Evolutionary conservation across 257 asterid genomes (phyloP).

Genomic region (Forsythia suspensa): DNA sequence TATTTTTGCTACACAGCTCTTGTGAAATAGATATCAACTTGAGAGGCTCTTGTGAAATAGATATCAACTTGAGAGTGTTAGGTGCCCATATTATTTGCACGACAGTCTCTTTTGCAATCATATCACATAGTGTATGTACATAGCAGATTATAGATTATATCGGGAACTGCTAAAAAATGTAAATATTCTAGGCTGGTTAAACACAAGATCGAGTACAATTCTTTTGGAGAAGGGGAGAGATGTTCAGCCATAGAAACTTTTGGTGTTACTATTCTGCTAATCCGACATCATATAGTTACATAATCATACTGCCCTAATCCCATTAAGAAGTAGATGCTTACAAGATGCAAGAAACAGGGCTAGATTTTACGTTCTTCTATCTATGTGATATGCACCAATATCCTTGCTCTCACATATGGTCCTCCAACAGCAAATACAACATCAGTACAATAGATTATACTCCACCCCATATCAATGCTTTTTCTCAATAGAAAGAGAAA

Average conservation of each 20-base stretch:
- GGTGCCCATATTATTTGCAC: background rate
- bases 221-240: background rate
- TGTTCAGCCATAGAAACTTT: background rate
- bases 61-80: background rate
- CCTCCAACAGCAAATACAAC: no score
- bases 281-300: background rate
- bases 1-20: background rate
- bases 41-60: background rate
- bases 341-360: background rate
- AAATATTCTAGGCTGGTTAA: background rate
- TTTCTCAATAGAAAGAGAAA: no score
- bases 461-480: no score
- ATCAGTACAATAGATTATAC: no score
- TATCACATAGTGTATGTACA: no score
- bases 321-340: background rate
- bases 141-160: background rate
- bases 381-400: no score
- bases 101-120: background rate
- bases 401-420: no score
- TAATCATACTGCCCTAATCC: background rate
- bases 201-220: background rate
- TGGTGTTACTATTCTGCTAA: background rate
- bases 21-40: background rate
- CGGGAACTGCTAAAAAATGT: background rate
- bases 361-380: no score